Evolutionary conservation across 2,329 filamentous ascomycete genomes (phyloP).

Genomic region (Ascomycota sp.): DNA sequence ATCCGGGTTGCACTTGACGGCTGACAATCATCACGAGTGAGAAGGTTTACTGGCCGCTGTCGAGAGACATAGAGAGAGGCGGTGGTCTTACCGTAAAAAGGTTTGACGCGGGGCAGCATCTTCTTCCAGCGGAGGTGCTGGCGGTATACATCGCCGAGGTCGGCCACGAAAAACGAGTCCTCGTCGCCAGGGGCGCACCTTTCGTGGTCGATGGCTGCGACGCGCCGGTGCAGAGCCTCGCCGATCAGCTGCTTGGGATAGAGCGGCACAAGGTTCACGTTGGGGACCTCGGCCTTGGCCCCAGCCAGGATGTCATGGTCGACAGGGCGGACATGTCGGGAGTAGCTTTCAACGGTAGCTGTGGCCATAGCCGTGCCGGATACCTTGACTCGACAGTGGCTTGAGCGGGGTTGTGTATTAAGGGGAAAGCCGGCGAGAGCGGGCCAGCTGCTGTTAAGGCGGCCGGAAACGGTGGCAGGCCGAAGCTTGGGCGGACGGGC

Average conservation of each 20-base stretch:
- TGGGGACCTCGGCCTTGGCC: too few species aligned
- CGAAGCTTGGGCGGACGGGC: slow-evolving; percentile 77
- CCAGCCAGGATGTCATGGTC: not conserved
- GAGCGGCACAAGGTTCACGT: slow-evolving; percentile 10
- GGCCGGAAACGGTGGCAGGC: slow-evolving; percentile 89
- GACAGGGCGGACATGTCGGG: slow-evolving; percentile 17
- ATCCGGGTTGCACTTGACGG: slow-evolving; percentile 98
- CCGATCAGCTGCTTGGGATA: slow-evolving; percentile 65
- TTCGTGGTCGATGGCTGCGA: slow-evolving; percentile 69
- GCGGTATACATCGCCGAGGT: slow-evolving; percentile 95
- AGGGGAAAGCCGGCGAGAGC: slow-evolving; percentile 2
- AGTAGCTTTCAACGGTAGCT: slow-evolving; percentile 32
- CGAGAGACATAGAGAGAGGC: too few species aligned
- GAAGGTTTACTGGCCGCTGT: too few species aligned
- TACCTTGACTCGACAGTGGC: slow-evolving; percentile 15
- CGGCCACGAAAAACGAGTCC: slow-evolving; percentile 94
- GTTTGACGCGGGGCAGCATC: slow-evolving; percentile 79
- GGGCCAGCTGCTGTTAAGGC: slow-evolving; percentile 48
- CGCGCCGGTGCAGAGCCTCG: slow-evolving; percentile 67
- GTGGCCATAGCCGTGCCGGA: slow-evolving; percentile 51
- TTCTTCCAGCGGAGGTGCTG: slow-evolving; percentile 97
- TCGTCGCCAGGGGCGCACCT: slow-evolving; percentile 81
- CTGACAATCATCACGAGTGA: too few species aligned
- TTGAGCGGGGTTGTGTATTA: too few species aligned
- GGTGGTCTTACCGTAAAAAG: slow-evolving; percentile 65